Percentiles rank a stretch among this genome's conserved stretches.
Conservation (phyloP, 2,329 filamentous ascomycete species). For the Dothidotthia symphoricarpi region DNA sequence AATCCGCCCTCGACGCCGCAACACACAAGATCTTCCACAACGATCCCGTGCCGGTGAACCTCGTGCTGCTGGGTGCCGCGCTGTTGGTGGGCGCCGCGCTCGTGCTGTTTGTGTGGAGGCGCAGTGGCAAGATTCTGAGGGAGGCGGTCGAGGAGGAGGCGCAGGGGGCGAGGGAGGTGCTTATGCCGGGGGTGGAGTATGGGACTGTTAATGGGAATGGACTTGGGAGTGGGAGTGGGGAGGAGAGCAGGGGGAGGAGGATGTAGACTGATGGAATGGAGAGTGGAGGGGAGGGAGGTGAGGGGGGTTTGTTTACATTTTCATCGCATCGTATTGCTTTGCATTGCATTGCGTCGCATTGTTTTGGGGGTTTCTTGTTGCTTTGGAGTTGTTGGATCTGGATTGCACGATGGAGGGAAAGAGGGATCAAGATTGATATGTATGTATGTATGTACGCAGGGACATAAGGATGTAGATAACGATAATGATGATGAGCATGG, state of each 20-base stretch:
- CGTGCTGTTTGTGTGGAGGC: conserved; percentile 63
- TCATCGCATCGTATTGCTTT: no score
- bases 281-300: no score
- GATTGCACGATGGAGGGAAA: no score
- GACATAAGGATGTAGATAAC: no score
- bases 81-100: conserved; percentile 63
- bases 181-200: conserved; percentile 35
- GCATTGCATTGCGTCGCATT: no score
- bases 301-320: no score
- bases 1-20: conserved; percentile 74
- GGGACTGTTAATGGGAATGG: conserved; percentile 14
- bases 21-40: conserved; percentile 71
- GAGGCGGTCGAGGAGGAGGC: conserved; percentile 40
- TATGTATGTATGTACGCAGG: no score
- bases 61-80: conserved; percentile 62
- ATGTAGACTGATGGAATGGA: conserved; percentile 5
- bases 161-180: conserved; percentile 34
- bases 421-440: no score
- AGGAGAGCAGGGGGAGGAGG: conserved; percentile 22
- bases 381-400: no score
- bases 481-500: no score
- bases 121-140: conserved; percentile 46
- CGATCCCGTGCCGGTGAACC: conserved; percentile 75
- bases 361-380: no score
- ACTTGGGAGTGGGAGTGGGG: conserved; percentile 8